Percentiles rank a stretch among this genome's conserved stretches.
Conservation (phyloP, 345 rosid species). For the Trapa bicornis region DNA sequence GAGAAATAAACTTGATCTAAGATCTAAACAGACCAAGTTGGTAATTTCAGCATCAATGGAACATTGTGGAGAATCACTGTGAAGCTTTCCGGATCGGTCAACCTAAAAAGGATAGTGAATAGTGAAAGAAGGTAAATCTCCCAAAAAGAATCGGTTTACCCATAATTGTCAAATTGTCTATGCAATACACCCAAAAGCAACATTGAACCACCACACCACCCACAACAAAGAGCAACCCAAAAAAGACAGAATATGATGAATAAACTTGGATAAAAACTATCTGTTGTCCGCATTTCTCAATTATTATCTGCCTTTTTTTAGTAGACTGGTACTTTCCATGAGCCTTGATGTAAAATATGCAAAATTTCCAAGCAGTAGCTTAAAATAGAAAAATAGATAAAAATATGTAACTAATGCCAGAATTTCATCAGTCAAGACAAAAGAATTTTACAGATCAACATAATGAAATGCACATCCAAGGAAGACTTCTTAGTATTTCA, state of each 20-base stretch:
- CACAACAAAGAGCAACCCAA: neutral
- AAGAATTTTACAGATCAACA: neutral
- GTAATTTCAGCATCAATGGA: conserved; percentile 55
- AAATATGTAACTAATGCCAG: neutral
- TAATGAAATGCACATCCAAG: neutral
- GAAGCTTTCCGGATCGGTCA: conserved; percentile 63
- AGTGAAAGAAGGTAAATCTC: neutral
- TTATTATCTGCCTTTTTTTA: neutral
- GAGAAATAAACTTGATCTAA: conserved; percentile 5
- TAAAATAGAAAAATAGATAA: neutral
- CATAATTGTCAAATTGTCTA: neutral
- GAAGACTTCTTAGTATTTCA: neutral
- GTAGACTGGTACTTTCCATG: neutral
- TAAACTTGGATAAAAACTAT: neutral
- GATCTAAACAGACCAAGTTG: conserved; percentile 46
- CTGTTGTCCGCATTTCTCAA: neutral
- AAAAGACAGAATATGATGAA: neutral
- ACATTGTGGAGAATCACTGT: conserved; percentile 59
- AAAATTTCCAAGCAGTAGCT: neutral
- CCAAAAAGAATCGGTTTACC: neutral
- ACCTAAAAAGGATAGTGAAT: conserved; percentile 26
- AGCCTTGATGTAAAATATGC: neutral
- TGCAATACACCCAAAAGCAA: too few species aligned
- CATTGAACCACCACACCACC: neutral
- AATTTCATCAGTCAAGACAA: neutral